These are phyloP conservation scores for Orbilia brochopaga DNA, from an alignment of 2,329 filamentous ascomycete species.

Conservation along the genomic window DNA sequence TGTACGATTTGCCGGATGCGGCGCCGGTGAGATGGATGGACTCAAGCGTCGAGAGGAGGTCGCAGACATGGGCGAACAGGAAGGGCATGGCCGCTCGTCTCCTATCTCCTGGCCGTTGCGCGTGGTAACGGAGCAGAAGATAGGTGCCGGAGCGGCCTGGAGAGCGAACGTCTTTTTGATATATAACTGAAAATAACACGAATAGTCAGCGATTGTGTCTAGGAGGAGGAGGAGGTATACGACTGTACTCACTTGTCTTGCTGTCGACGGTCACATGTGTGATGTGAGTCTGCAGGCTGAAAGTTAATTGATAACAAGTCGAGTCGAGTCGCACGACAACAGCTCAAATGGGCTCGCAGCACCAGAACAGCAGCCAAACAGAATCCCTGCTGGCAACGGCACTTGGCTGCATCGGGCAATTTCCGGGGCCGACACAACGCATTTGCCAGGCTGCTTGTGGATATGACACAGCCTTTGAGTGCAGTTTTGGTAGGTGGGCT, in stretches of 20 bases:
- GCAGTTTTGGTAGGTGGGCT: not conserved
- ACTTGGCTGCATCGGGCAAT: not conserved
- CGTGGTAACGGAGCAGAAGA: not conserved
- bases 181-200: not conserved
- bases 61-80: conserved; percentile 51
- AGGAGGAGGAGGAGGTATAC: not conserved
- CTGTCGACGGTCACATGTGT: not conserved
- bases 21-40: conserved; percentile 31
- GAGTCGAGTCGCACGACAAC: conserved; percentile 4
- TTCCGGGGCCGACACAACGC: not conserved
- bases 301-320: too few relatives aligned
- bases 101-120: not conserved
- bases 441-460: not conserved
- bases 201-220: not conserved
- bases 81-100: conserved; percentile 47
- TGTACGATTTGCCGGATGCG: conserved; percentile 27
- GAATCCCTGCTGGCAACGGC: not conserved
- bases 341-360: not conserved
- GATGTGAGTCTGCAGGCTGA: not conserved
- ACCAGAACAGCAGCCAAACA: not conserved
- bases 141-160: not conserved
- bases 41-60: conserved; percentile 52
- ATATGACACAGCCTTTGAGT: conserved; percentile 1
- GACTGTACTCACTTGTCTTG: too few relatives aligned
- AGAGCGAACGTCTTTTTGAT: not conserved